These are phyloP conservation scores for Termitomyces sp. DNA, from an alignment of 1,284 basidiomycete genomes.

Conservation along the genomic window DNA sequence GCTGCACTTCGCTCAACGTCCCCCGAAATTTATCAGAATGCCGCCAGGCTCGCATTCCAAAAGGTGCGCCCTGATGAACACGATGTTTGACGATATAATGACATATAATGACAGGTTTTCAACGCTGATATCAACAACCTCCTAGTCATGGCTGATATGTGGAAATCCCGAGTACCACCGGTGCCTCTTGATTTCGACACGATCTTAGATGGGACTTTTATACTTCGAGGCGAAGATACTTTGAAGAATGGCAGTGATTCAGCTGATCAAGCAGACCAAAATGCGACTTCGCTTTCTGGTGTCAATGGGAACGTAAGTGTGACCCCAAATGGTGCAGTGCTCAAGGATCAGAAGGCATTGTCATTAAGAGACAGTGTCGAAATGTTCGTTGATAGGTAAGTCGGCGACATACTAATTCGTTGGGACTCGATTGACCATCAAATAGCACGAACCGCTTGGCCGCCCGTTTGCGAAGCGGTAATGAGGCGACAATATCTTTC, in stretches of 20 bases:
- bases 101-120: slow-evolving; percentile 62
- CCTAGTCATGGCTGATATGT: slow-evolving; percentile 97
- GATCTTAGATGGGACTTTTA: slow-evolving; percentile 62
- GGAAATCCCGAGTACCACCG: slow-evolving; percentile 79
- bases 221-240: slow-evolving; percentile 26
- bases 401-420: slow-evolving; percentile 12
- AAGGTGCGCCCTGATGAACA: slow-evolving; percentile 53
- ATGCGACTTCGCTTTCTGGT: not conserved
- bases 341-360: slow-evolving; percentile 80
- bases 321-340: slow-evolving; percentile 18
- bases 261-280: slow-evolving; percentile 1
- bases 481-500: slow-evolving; percentile 74
- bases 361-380: slow-evolving; percentile 76
- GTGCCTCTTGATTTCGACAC: slow-evolving; percentile 76
- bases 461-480: slow-evolving; percentile 64
- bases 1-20: slow-evolving; percentile 48
- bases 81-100: not conserved
- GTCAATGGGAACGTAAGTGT: slow-evolving; percentile 3
- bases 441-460: slow-evolving; percentile 75
- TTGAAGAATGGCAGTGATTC: slow-evolving; percentile 8
- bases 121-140: slow-evolving; percentile 84
- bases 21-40: slow-evolving; percentile 37
- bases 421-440: slow-evolving; percentile 1
- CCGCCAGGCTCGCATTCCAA: slow-evolving; percentile 74
- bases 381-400: slow-evolving; percentile 78